A percentile compares a stretch with the other conserved stretches of the same genome.
phyloP scores from a whole-genome alignment of 2,329 filamentous ascomycete species.

The Sporothrix euskadiensis region DNA sequence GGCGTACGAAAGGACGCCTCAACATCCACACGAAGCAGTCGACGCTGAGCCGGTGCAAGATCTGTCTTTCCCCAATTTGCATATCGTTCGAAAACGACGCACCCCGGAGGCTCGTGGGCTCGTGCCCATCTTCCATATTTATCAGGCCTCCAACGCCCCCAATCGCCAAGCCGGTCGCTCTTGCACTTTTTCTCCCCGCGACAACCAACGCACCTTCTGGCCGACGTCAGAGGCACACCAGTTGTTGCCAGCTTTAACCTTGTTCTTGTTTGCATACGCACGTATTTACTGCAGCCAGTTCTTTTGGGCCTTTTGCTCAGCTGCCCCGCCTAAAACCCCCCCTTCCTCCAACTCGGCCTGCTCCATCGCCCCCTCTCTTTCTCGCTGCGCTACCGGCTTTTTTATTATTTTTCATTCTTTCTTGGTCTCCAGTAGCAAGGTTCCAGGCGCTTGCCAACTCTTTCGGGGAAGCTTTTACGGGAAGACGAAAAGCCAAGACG shows the following conservation, averaged over 20 bases:
- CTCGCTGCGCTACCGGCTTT: conserved; percentile 8
- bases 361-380: neutral
- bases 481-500: neutral
- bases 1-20: neutral
- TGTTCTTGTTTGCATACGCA: conserved; percentile 12
- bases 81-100: neutral
- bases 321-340: neutral
- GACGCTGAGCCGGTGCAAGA: neutral
- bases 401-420: conserved; percentile 3
- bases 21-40: neutral
- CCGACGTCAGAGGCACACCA: neutral
- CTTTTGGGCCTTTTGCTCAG: neutral
- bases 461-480: neutral
- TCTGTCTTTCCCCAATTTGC: neutral
- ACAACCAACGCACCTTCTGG: neutral
- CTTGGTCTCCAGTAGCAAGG: neutral
- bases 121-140: neutral
- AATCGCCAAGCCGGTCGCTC: neutral
- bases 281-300: neutral
- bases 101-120: neutral
- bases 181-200: neutral
- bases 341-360: neutral
- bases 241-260: conserved; percentile 12
- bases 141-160: conserved; percentile 19
- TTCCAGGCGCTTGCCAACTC: neutral